Evolutionary conservation across 2,329 filamentous ascomycete genomes (phyloP).

Genomic region (Fusarium phyllophilum): DNA sequence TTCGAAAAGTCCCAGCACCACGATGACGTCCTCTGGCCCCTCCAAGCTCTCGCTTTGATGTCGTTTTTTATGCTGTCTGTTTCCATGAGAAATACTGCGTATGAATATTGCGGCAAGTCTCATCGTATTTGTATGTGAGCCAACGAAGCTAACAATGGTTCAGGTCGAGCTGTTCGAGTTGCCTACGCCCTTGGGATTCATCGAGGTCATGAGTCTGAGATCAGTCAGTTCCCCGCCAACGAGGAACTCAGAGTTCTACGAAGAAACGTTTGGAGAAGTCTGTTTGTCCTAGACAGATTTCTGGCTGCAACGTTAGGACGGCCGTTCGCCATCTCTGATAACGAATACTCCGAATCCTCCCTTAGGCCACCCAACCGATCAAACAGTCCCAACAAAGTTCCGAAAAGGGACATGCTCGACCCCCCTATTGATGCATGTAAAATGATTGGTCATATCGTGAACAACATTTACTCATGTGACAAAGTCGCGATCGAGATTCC

Average conservation of each 20-base stretch:
- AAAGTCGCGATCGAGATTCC: slow-evolving; percentile 68
- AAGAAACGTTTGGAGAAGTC: slow-evolving; percentile 70
- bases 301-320: slow-evolving; percentile 71
- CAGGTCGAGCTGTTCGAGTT: slow-evolving; percentile 71
- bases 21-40: slow-evolving; percentile 71
- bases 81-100: slow-evolving; percentile 71
- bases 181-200: slow-evolving; percentile 72
- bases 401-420: slow-evolving; percentile 54
- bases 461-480: slow-evolving; percentile 67
- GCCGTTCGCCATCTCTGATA: slow-evolving; percentile 69
- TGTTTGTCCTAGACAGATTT: slow-evolving; percentile 73
- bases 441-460: slow-evolving; percentile 67
- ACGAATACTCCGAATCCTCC: slow-evolving; percentile 67
- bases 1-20: slow-evolving; percentile 48
- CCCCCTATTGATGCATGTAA: slow-evolving; percentile 67
- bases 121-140: neutral
- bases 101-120: slow-evolving; percentile 66
- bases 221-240: slow-evolving; percentile 55
- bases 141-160: slow-evolving; percentile 11
- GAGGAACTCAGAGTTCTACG: slow-evolving; percentile 58
- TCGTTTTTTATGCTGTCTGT: slow-evolving; percentile 70
- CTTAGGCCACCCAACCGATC: slow-evolving; percentile 49
- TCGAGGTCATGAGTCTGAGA: slow-evolving; percentile 64
- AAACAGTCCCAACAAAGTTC: slow-evolving; percentile 1
- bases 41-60: slow-evolving; percentile 72